Base-by-base conservation (phyloP, 2,329 filamentous ascomycete genomes). In the Didymella pomorum region DNA sequence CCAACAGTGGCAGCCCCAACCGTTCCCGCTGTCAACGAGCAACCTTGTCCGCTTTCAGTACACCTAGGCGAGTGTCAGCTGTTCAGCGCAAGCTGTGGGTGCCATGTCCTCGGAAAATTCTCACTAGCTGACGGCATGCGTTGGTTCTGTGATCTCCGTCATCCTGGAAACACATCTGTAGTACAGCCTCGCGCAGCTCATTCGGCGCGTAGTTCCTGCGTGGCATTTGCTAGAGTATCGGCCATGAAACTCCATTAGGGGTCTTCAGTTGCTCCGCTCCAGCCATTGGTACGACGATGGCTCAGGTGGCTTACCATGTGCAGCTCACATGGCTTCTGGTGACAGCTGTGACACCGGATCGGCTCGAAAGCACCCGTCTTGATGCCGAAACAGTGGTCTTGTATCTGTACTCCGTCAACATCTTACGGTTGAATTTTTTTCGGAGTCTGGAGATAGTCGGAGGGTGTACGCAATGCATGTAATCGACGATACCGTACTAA, bases 331-430 rank as follows among this genome's bases (percentile, higher is more conserved):
- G 72, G 70, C 62, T 65, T 64, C 48, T 51, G 64, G 63, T 76
- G 72, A 74, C 68, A 75, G 69, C 55, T 63, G 68, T 71, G 66
- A 69, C 66, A 65, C 64, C 66, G 68, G 71, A 68, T 68, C 68
- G 68, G 67, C 63, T 68, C 66, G 68, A 65, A 58, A 48, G 56
- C 39, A 50, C 56, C 54, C 55, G 45, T 52, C 25, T 44, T 56
- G 56, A 53, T 51, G 52, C 62, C 65, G 47, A 62, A 60, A 61
- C 59, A 65, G 66, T 65, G 55, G 61, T 50, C 44, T 53, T 63
- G 59, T 55, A 65, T 60, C 41, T 21, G 16, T 39, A 23, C 29
- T 42, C 37, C 45, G 43, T 25, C 18, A 41, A 46, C 12, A 6
- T 39, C 23, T 28, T 33, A 50, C 31, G 33, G 20, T 49, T 11